Percentiles rank a stretch among this genome's conserved stretches.
These are phyloP conservation scores for Astragalus membranaceus DNA, from an alignment of 306 rosid genomes.

Conservation along the genomic window DNA sequence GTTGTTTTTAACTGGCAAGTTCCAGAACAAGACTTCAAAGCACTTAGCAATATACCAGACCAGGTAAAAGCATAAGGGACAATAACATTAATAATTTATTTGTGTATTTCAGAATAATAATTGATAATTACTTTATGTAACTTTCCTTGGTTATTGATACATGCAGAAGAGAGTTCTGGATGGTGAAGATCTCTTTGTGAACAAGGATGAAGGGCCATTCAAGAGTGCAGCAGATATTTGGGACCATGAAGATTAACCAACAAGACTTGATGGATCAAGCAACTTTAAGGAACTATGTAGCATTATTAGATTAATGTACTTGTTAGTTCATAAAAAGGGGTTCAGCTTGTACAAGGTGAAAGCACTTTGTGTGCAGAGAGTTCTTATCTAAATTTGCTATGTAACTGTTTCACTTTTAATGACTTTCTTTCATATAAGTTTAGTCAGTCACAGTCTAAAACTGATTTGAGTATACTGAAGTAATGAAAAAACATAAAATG, in stretches of 20 bases:
- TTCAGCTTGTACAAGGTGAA: not conserved
- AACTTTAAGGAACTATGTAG: not conserved
- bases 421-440: no score
- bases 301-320: conserved; percentile 12
- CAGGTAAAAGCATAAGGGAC: conserved; percentile 35
- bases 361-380: not conserved
- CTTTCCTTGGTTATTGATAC: not conserved
- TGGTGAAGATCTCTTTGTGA: conserved; percentile 39
- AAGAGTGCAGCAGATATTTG: conserved; percentile 29
- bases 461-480: no score
- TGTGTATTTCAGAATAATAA: not conserved
- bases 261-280: no score
- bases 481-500: no score
- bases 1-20: conserved; percentile 40
- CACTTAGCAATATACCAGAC: conserved; percentile 26
- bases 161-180: conserved; percentile 36
- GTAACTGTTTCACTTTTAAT: not conserved
- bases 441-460: no score
- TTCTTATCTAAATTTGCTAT: not conserved
- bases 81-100: not conserved
- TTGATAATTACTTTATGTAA: not conserved
- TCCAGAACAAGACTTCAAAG: conserved; percentile 35
- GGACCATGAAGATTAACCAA: conserved; percentile 39
- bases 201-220: conserved; percentile 35
- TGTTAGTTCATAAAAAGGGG: not conserved